Percentiles rank a stretch among this genome's conserved stretches.
Evolutionary conservation across 768 basidiomycete genomes (phyloP).

Genomic region (Amanita polypyramis): DNA sequence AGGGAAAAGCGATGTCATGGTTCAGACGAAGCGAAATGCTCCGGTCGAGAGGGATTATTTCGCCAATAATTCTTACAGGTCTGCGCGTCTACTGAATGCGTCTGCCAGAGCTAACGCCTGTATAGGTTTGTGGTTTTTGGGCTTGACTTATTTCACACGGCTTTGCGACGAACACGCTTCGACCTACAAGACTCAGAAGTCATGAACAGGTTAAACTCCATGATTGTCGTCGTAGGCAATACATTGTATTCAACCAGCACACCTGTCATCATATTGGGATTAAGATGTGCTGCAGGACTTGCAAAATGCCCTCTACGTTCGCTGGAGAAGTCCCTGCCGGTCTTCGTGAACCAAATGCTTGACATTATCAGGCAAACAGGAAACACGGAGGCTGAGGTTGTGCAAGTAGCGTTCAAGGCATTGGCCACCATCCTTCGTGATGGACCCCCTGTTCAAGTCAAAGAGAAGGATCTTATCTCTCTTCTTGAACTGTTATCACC

Average conservation of each 20-base stretch:
- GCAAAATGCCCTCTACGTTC: slow-evolving; percentile 75
- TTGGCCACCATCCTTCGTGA: slow-evolving; percentile 88
- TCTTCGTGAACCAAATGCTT: slow-evolving; percentile 77
- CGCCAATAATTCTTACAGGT: slow-evolving; percentile 83
- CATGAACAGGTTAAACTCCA: slow-evolving; percentile 75
- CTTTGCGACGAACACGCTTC: slow-evolving; percentile 77
- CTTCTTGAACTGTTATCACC: slow-evolving; percentile 80
- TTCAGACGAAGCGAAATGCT: slow-evolving; percentile 67
- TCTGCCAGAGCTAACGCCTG: background rate
- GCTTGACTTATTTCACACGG: slow-evolving; percentile 82
- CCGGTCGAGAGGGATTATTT: slow-evolving; percentile 55
- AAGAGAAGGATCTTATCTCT: slow-evolving; percentile 83
- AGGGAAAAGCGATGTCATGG: slow-evolving; percentile 48
- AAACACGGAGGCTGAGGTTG: slow-evolving; percentile 81
- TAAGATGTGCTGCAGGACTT: slow-evolving; percentile 75
- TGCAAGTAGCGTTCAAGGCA: slow-evolving; percentile 81
- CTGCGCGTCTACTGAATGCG: slow-evolving; percentile 12
- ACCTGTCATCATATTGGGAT: slow-evolving; percentile 60
- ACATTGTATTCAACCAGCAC: slow-evolving; percentile 79
- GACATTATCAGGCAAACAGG: slow-evolving; percentile 75
- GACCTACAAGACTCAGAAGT: slow-evolving; percentile 69
- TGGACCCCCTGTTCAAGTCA: slow-evolving; percentile 66
- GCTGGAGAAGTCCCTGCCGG: slow-evolving; percentile 65
- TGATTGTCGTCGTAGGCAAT: slow-evolving; percentile 83
- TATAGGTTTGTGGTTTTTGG: slow-evolving; percentile 83